phyloP scores from a whole-genome alignment of 1,284 basidiomycete species.

The Boletus austroedulis region DNA sequence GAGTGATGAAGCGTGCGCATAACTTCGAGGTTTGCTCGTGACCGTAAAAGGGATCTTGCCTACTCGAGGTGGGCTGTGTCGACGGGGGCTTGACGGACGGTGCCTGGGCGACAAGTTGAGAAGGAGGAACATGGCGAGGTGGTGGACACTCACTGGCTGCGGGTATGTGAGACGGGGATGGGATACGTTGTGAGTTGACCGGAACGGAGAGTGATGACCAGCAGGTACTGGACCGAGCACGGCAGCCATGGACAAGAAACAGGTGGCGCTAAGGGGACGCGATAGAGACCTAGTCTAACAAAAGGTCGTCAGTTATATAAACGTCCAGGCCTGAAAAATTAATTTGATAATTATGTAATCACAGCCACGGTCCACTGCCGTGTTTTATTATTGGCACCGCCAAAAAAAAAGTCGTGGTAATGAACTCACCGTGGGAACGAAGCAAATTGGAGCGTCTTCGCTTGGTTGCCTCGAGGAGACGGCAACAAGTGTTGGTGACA shows the following conservation, averaged over 20 bases:
- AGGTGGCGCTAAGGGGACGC: slow-evolving; percentile 14
- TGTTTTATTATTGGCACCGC: slow-evolving; percentile 31
- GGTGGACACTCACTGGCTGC: slow-evolving; percentile 24
- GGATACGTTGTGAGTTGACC: slow-evolving; percentile 27
- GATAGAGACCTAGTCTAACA: neutral
- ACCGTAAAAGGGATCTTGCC: slow-evolving; percentile 72
- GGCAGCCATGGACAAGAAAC: slow-evolving; percentile 30
- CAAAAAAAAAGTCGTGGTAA: slow-evolving; percentile 22
- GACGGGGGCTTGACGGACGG: slow-evolving; percentile 31
- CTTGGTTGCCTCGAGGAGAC: slow-evolving; percentile 36
- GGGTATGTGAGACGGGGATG: slow-evolving; percentile 31
- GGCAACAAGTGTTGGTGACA: slow-evolving; percentile 23
- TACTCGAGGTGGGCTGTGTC: slow-evolving; percentile 27
- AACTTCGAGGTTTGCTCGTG: slow-evolving; percentile 67
- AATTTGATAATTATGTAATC: too few species aligned
- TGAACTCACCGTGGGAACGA: slow-evolving; percentile 36
- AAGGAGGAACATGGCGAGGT: neutral
- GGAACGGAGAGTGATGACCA: slow-evolving; percentile 30
- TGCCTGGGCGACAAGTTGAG: slow-evolving; percentile 20
- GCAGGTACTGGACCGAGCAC: slow-evolving; percentile 32
- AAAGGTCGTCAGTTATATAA: slow-evolving; percentile 32
- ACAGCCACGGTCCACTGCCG: too few species aligned
- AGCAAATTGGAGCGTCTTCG: too few species aligned
- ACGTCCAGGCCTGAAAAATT: slow-evolving; percentile 2
- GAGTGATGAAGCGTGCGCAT: slow-evolving; percentile 74